Evolutionary conservation across 345 rosid genomes (phyloP).

Genomic region (Populus deltoides): DNA sequence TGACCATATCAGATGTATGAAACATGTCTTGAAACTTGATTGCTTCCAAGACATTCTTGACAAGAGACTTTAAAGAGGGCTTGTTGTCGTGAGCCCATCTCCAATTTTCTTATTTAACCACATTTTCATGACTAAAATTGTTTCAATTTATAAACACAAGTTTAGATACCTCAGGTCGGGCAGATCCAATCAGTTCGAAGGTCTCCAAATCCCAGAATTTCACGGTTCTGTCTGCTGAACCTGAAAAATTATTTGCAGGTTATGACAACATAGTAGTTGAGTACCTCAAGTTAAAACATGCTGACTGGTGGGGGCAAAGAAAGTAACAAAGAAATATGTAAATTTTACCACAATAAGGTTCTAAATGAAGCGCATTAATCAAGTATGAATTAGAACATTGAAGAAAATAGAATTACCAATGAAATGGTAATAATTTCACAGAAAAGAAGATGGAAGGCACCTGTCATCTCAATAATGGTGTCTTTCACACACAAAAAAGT

Average conservation of each 20-base stretch:
- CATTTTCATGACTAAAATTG: not conserved
- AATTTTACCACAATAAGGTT: not conserved
- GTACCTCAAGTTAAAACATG: not conserved
- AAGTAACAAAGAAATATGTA: not conserved
- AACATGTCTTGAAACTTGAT: too few species aligned
- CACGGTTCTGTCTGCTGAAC: conserved; percentile 94
- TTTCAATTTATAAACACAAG: not conserved
- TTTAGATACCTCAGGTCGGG: conserved; percentile 83
- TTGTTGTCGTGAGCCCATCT: too few species aligned
- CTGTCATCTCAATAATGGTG: not conserved
- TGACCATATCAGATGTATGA: too few species aligned
- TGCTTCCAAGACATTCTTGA: too few species aligned
- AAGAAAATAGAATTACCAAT: not conserved
- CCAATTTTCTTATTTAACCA: too few species aligned
- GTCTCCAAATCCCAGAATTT: conserved; percentile 99
- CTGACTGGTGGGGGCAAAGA: not conserved
- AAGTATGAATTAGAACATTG: not conserved
- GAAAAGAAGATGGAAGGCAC: not conserved
- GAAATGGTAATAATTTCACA: not conserved
- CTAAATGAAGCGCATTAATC: not conserved
- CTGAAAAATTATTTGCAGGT: conserved; percentile 44
- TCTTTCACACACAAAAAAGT: conserved; percentile 1
- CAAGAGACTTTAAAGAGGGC: too few species aligned
- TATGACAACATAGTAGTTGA: not conserved
- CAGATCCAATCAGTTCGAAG: conserved; percentile 89